These are phyloP conservation scores for Dryas integrifolia DNA, from an alignment of 331 rosid genomes.

Conservation along the genomic window DNA sequence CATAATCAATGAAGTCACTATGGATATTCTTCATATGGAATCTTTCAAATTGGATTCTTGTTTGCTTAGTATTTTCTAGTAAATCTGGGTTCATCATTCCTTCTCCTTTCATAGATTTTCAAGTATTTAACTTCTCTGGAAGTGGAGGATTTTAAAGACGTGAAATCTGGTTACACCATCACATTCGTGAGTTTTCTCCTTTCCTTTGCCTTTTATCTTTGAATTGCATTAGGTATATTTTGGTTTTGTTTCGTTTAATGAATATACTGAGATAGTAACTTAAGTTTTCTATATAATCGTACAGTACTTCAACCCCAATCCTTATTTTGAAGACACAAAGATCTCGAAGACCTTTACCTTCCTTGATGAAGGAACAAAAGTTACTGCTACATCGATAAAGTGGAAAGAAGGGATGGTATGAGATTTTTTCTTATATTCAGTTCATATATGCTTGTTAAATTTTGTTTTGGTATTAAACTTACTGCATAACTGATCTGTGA, in stretches of 20 bases:
- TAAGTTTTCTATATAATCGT: slow-evolving; percentile 16
- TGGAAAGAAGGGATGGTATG: slow-evolving; percentile 94
- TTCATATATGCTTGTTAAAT: not conserved
- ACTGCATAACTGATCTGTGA: slow-evolving; percentile 21
- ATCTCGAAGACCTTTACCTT: slow-evolving; percentile 77
- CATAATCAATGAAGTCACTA: not conserved
- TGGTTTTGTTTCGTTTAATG: not conserved
- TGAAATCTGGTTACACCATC: slow-evolving; percentile 81
- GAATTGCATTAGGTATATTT: not conserved
- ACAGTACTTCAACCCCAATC: slow-evolving; percentile 79
- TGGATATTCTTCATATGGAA: not conserved
- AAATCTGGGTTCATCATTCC: slow-evolving; percentile 7
- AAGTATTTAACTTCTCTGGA: slow-evolving; percentile 76
- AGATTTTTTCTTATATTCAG: not conserved
- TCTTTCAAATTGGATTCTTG: not conserved
- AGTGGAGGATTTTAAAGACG: slow-evolving; percentile 84
- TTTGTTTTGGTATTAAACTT: slow-evolving; percentile 2
- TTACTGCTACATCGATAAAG: slow-evolving; percentile 74
- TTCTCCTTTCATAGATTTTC: slow-evolving; percentile 55
- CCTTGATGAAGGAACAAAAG: slow-evolving; percentile 84
- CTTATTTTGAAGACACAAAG: slow-evolving; percentile 82
- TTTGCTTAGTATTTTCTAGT: not conserved
- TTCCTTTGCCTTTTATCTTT: not conserved
- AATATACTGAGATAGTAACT: not conserved
- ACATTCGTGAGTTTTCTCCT: slow-evolving; percentile 62